Conservation (phyloP, 345 rosid genomes). For the Limnanthes douglasii region DNA sequence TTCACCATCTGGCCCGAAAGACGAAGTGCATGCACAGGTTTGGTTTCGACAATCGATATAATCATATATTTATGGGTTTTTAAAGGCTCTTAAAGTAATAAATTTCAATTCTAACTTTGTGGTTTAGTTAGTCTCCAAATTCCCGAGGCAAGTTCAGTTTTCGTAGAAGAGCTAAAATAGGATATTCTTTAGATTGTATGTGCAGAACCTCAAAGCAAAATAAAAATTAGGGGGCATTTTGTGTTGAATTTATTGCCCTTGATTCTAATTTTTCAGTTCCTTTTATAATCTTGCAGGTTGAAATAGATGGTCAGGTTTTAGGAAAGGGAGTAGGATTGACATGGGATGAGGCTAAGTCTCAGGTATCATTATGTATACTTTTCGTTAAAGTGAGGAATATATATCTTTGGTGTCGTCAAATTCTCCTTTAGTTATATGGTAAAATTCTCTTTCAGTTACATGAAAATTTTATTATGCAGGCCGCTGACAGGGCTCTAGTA, state of each 20-base stretch:
- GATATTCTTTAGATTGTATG: not conserved
- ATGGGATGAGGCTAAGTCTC: constrained; percentile 93
- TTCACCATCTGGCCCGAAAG: constrained; percentile 43
- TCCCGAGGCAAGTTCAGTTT: too few relatives aligned
- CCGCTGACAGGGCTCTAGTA: constrained; percentile 84
- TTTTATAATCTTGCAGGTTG: constrained; percentile 39
- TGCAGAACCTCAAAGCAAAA: not conserved
- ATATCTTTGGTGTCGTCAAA: not conserved
- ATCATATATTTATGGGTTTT: too few relatives aligned
- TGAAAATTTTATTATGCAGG: constrained; percentile 25
- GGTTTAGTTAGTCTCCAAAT: too few relatives aligned
- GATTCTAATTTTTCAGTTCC: constrained; percentile 5
- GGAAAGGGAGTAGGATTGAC: constrained; percentile 79
- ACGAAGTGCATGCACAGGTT: constrained; percentile 85
- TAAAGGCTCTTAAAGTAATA: too few relatives aligned
- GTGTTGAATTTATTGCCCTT: constrained; percentile 4
- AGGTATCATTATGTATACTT: constrained; percentile 24
- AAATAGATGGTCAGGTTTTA: constrained; percentile 79
- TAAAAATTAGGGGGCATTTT: not conserved
- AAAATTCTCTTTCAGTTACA: constrained; percentile 1
- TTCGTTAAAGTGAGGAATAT: constrained; percentile 1
- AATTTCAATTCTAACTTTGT: too few relatives aligned
- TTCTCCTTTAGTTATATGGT: not conserved
- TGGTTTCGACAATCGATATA: too few relatives aligned
- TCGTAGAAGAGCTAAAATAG: too few relatives aligned